Evolutionary conservation across 805 yeast genomes (phyloP).

Genomic region (Metschnikowia chrysomelidarum): DNA sequence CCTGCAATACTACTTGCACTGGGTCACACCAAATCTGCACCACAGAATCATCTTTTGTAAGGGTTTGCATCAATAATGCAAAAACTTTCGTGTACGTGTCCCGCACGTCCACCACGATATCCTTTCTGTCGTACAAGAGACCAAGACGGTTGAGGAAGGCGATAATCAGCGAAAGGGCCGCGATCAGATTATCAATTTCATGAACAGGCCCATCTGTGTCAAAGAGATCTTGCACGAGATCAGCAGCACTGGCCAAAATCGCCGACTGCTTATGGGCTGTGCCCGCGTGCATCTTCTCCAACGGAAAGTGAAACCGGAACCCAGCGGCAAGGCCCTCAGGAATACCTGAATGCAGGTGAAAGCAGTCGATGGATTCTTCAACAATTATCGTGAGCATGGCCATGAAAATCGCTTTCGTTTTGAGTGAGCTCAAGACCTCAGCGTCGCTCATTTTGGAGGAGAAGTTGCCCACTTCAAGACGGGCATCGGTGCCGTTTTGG

Average conservation of each 20-base stretch:
- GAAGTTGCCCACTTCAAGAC: conserved; percentile 13
- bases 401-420: conserved; percentile 27
- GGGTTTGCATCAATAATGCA: conserved; percentile 19
- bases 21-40: conserved; percentile 39
- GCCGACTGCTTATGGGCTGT: background rate
- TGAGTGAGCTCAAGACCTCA: conserved; percentile 18
- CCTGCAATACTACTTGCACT: conserved; percentile 21
- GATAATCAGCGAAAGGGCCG: conserved; percentile 12
- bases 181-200: conserved; percentile 13
- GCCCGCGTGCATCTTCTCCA: conserved; percentile 13
- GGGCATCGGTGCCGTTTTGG: conserved; percentile 18
- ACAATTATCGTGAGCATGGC: conserved; percentile 31
- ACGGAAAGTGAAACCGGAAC: conserved; percentile 27
- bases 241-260: conserved; percentile 3
- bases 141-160: conserved; percentile 25
- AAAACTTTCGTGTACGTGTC: conserved; percentile 21
- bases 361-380: conserved; percentile 29
- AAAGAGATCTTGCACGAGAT: conserved; percentile 3
- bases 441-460: conserved; percentile 17
- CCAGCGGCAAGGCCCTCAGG: conserved; percentile 8
- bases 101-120: conserved; percentile 16
- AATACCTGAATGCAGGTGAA: conserved; percentile 18
- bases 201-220: conserved; percentile 1
- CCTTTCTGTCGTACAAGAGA: conserved; percentile 19
- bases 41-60: conserved; percentile 14